These are phyloP conservation scores for Penicillium chermesinum DNA, from an alignment of 495 filamentous ascomycete genomes.

Conservation along the genomic window DNA sequence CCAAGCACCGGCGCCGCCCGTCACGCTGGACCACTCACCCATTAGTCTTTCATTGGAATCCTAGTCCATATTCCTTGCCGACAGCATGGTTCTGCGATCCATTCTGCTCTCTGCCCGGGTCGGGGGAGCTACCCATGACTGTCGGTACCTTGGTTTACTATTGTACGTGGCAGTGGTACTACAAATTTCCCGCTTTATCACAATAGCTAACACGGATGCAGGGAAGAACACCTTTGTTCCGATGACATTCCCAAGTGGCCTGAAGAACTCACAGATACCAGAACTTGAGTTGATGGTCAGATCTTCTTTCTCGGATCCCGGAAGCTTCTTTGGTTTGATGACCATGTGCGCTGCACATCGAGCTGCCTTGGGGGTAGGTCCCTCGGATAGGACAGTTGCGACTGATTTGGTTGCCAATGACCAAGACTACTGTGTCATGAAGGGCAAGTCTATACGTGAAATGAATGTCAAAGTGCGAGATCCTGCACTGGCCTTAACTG, in stretches of 20 bases:
- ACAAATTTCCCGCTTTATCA: neutral
- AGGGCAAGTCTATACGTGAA: slow-evolving; percentile 28
- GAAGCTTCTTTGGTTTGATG: slow-evolving; percentile 35
- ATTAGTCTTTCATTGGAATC: slow-evolving; percentile 12
- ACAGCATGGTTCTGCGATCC: slow-evolving; percentile 29
- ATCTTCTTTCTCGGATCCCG: slow-evolving; percentile 29
- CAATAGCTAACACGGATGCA: slow-evolving; percentile 11
- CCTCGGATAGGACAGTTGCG: neutral
- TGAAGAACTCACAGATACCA: slow-evolving; percentile 12
- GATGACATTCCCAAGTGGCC: slow-evolving; percentile 33
- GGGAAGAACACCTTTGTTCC: slow-evolving; percentile 33
- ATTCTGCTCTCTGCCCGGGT: slow-evolving; percentile 27
- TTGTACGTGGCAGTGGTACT: slow-evolving; percentile 27
- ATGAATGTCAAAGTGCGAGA: slow-evolving; percentile 30
- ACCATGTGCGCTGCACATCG: slow-evolving; percentile 35
- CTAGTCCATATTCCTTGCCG: slow-evolving; percentile 16
- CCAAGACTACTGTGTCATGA: slow-evolving; percentile 34
- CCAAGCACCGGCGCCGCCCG: slow-evolving; percentile 12
- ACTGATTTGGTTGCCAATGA: slow-evolving; percentile 15
- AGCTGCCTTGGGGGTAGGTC: slow-evolving; percentile 19
- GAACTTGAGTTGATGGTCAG: slow-evolving; percentile 27
- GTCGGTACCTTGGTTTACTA: slow-evolving; percentile 27
- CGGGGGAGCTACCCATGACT: slow-evolving; percentile 18
- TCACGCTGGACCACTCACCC: slow-evolving; percentile 15
- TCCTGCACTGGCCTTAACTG: slow-evolving; percentile 21